Base-by-base conservation (phyloP, 805 yeast species). In the Candida insectorum region DNA sequence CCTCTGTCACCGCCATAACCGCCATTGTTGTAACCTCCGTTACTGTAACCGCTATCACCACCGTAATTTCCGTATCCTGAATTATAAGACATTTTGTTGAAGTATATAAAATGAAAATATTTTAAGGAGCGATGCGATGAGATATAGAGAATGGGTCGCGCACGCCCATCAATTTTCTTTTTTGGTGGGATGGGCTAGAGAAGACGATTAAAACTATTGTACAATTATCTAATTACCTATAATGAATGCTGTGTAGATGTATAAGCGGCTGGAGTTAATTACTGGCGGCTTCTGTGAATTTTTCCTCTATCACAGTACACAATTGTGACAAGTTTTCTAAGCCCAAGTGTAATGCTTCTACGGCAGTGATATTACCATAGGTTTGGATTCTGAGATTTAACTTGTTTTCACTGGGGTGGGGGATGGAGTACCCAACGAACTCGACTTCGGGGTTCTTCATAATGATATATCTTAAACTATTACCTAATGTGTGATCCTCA, bases 361-460 rank as follows among this genome's bases (percentile, higher is more conserved):
- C 79, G 3, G 97, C 97, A 3, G 97, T 81, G 44, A 77, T 73
- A 40, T 63, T 64, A 31, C 83, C 96, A 54, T 88, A 89, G 1
- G 98, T 93, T 65, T 93, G 98, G 43, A 93, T 87, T 64, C 98
- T 79, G 37, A 93, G 58, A 63, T 93, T 87, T 62, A 93, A 68
- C 47, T 84, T 82, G 40, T 86, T 72, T 62, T 93, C 98, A 22
- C 96, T 85, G 13, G 98, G 98, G 62, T 93, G 98, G 8, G 98
- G 98, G 47, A 93, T 93, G 27, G 97, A 87, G 65, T 93, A 93
- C 36, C 98, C 98, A 56, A 97, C 91, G 59, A 93, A 93, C 56
- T 93, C 98, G 16, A 93, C 98, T 45, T 88, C 95, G 24, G 97
- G 96, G 49, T 93, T 93, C 65, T 91, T 89, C 95, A 93, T 88